Conservation (phyloP, 2,329 filamentous ascomycete genomes). For the Diaporthe amygdali region DNA sequence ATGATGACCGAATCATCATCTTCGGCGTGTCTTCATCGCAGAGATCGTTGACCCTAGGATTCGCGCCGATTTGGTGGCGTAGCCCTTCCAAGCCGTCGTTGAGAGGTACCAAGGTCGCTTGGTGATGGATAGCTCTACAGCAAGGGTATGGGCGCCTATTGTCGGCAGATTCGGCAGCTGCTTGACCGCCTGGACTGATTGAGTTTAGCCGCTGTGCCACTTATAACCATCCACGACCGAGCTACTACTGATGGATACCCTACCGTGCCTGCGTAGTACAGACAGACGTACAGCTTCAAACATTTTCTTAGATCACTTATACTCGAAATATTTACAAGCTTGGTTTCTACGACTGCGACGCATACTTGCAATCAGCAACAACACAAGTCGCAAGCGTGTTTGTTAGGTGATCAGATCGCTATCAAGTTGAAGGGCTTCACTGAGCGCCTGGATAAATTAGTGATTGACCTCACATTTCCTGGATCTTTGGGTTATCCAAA, state of each 20-base stretch:
- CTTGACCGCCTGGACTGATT: constrained; percentile 5
- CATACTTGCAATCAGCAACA: too few relatives aligned
- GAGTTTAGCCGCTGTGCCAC: not conserved
- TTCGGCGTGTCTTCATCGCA: constrained; percentile 2
- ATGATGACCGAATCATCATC: constrained; percentile 9
- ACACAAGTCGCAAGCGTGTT: too few relatives aligned
- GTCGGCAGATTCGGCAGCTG: constrained; percentile 17
- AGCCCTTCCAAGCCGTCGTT: not conserved
- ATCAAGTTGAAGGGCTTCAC: not conserved
- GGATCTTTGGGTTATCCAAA: not conserved
- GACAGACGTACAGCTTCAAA: too few relatives aligned
- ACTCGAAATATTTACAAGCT: too few relatives aligned
- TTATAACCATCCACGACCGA: too few relatives aligned
- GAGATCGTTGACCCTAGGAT: not conserved
- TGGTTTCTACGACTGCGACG: too few relatives aligned
- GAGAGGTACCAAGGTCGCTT: not conserved
- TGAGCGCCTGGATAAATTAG: not conserved
- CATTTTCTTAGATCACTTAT: too few relatives aligned
- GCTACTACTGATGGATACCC: too few relatives aligned
- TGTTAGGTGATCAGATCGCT: too few relatives aligned
- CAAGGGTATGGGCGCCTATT: not conserved
- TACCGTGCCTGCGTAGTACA: too few relatives aligned
- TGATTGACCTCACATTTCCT: not conserved
- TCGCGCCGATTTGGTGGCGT: not conserved
- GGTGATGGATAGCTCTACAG: not conserved